Evolutionary conservation across 768 basidiomycete genomes (phyloP), one percentile per base, ranked within the genome.

Genomic region (Chiua virens): DNA sequence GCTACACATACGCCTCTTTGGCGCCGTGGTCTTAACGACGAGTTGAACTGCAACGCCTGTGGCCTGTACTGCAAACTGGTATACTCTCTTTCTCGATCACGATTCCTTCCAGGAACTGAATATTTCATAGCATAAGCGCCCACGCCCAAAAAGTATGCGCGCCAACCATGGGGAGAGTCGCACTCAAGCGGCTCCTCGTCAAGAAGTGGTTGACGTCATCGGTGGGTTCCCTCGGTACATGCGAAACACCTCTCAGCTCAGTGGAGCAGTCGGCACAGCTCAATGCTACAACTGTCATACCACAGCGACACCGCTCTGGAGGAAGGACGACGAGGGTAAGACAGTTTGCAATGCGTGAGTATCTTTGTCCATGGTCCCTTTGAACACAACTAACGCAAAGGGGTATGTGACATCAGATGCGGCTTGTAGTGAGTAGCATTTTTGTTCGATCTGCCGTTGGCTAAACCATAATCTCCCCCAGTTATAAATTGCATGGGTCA

Each of bases 231-330:
- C 56, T 55, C 57, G 62, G 57, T 58, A 57, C 63, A 61, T 66
- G 58, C 62, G 57, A 56, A 50, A 64, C 59, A 56, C 55, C 49
- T 58, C 57, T 47, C 59, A 65, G 57, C 61, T 67, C 58, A 68
- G 61, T 37, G 60, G 65, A 40, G 53, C 53, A 58, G 57, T 56
- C 48, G 67, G 69, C 42, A 55, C 76, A 78, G 90, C 89, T 3
- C 89, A 91, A 75, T 93, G 90, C 73, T 90, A 86, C 71, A 92
- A 92, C 63, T 92, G 90, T 73, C 87, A 91, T 62, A 92, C 91
- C 21, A 92, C 88, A 3, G 88, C 89, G 14, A 92, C 90, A 6
- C 91, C 91, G 13, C 79, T 92, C 36, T 92, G 90, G 90, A 80
- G 90, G 55, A 92, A 92, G 70, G 91, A 92, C 59, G 89, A 92